Evolutionary conservation across 768 basidiomycete species (phyloP).

Genomic region (Suillus discolor): DNA sequence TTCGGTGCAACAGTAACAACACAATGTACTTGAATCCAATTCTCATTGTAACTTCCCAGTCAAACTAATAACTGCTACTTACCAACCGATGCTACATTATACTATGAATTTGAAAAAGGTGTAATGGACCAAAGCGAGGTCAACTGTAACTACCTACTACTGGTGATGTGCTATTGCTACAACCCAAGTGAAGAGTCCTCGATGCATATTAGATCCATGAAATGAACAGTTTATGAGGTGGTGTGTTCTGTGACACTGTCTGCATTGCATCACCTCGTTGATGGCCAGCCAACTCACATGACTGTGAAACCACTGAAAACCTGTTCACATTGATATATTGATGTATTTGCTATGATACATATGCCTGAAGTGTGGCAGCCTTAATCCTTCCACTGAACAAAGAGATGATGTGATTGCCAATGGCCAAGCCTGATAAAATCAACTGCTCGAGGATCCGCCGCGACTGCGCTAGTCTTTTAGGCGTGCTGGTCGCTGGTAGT

Average conservation of each 20-base stretch:
- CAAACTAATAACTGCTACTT: not conserved
- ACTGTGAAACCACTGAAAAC: slow-evolving; percentile 50
- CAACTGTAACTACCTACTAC: not conserved
- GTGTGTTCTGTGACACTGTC: no score
- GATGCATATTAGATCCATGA: no score
- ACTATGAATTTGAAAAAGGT: not conserved
- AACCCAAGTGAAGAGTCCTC: no score
- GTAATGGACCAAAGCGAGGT: not conserved
- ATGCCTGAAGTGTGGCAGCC: slow-evolving; percentile 84
- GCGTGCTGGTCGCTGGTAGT: no score
- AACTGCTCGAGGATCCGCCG: no score
- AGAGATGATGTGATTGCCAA: slow-evolving; percentile 22
- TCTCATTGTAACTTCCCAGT: not conserved
- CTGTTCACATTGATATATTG: slow-evolving; percentile 6
- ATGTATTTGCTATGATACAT: slow-evolving; percentile 61
- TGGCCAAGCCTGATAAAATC: no score
- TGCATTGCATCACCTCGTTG: no score
- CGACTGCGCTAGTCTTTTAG: no score
- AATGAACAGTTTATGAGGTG: no score
- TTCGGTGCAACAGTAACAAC: not conserved
- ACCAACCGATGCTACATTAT: not conserved
- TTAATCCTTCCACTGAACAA: slow-evolving; percentile 58
- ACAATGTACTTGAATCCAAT: not conserved
- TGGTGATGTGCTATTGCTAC: no score
- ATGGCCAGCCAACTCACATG: no score